Conservation (phyloP, 192 early-diverging fungal species). For the Cetraspora pellucida region DNA sequence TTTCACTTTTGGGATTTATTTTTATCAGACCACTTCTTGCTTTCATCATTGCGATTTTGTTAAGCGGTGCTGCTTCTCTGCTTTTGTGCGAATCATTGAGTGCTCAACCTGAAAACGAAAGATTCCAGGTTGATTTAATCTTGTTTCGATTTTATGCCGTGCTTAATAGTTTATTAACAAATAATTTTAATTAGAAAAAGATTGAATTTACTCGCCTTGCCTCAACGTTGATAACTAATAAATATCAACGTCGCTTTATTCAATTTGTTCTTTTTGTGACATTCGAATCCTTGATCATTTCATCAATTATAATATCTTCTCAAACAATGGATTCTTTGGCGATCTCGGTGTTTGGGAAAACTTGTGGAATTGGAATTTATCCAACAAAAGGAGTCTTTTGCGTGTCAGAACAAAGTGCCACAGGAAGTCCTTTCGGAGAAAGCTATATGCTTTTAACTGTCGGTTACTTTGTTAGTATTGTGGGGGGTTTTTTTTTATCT, state of each 20-base stretch:
- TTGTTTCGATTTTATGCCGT: background rate
- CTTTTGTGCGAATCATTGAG: slow-evolving; percentile 74
- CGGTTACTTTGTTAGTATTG: slow-evolving; percentile 52
- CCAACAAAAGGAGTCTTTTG: slow-evolving; percentile 61
- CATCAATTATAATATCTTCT: slow-evolving; percentile 68
- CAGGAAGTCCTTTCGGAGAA: slow-evolving; percentile 61
- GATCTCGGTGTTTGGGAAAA: slow-evolving; percentile 58
- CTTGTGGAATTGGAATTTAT: slow-evolving; percentile 67
- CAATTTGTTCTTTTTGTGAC: slow-evolving; percentile 67
- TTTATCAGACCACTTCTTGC: slow-evolving; percentile 54
- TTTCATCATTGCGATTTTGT: slow-evolving; percentile 59
- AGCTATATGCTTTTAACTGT: slow-evolving; percentile 60
- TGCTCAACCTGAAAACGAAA: slow-evolving; percentile 69
- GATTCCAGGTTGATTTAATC: slow-evolving; percentile 58
- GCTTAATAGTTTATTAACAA: background rate
- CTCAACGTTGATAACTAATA: background rate
- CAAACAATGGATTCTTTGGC: slow-evolving; percentile 73
- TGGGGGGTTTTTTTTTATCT: background rate
- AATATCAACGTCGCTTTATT: slow-evolving; percentile 58
- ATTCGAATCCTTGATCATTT: slow-evolving; percentile 70
- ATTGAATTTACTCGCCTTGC: slow-evolving; percentile 70
- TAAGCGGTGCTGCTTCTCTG: slow-evolving; percentile 64
- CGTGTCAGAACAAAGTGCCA: slow-evolving; percentile 40
- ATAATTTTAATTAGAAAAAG: slow-evolving; percentile 44
- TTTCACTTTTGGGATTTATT: background rate